Evolutionary conservation across 176 grass and related monocot species (phyloP).

Genomic region (Rhynchospora pubera): DNA sequence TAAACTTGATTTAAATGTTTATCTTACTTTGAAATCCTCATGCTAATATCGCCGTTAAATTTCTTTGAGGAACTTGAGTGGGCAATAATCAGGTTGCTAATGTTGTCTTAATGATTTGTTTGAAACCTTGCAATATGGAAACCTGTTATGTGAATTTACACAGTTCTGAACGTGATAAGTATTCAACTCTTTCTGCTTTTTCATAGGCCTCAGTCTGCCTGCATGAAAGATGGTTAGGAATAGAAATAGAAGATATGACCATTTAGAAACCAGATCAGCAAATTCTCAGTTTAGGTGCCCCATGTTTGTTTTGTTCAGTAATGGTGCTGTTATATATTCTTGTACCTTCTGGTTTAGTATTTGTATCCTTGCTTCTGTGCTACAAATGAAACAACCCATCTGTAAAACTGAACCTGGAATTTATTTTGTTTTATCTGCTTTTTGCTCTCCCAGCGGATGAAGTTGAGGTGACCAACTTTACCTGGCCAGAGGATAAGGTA

Average conservation of each 20-base stretch:
- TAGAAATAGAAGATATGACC: neutral
- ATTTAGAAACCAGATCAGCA: neutral
- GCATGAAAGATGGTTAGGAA: too few species aligned
- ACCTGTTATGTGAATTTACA: neutral
- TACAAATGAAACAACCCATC: neutral
- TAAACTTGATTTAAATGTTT: neutral
- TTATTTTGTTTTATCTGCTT: neutral
- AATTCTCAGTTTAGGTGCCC: neutral
- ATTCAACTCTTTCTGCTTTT: neutral
- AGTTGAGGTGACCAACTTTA: constrained; percentile 66
- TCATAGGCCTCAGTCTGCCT: neutral
- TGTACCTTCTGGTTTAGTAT: neutral
- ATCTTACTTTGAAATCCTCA: neutral
- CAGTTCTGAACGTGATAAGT: neutral
- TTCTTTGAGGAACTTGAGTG: neutral
- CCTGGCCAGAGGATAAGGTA: constrained; percentile 74
- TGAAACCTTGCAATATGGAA: neutral
- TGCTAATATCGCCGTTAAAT: neutral
- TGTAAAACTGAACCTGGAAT: neutral
- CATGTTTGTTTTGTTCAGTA: neutral
- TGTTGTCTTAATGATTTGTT: neutral
- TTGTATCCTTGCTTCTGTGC: neutral
- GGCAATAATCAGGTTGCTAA: neutral
- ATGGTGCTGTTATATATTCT: too few species aligned
- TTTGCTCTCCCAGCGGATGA: constrained; percentile 54